Percentiles rank a stretch among this genome's conserved stretches.
phyloP scores from a whole-genome alignment of 1,284 basidiomycete genomes.

The Cutaneotrichosporon curvatum region DNA sequence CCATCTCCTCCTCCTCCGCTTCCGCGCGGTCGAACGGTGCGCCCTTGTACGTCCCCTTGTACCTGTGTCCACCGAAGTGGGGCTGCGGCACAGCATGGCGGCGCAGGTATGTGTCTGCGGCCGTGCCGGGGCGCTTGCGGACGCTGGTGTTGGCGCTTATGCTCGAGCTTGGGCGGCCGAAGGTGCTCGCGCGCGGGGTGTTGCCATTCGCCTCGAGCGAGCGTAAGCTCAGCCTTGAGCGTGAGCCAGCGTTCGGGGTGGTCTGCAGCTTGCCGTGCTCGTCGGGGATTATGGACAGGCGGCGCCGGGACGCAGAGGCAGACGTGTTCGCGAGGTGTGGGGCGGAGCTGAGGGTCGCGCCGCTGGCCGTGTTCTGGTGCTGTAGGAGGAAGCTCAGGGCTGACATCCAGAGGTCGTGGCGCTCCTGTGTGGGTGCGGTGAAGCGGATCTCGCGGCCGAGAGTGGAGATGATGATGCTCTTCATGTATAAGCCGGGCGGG shows the following conservation, averaged over 20 bases:
- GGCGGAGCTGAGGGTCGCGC: background rate
- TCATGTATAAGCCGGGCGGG: slow-evolving; percentile 85
- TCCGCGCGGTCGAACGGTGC: slow-evolving; percentile 51
- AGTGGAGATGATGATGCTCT: slow-evolving; percentile 88
- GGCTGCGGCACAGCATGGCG: slow-evolving; percentile 50
- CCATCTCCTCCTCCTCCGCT: slow-evolving; percentile 64
- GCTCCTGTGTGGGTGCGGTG: slow-evolving; percentile 84
- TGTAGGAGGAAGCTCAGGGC: slow-evolving; percentile 42
- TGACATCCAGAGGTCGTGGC: slow-evolving; percentile 94
- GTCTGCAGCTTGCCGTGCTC: slow-evolving; percentile 34
- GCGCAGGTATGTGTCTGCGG: slow-evolving; percentile 77
- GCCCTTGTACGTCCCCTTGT: slow-evolving; percentile 39
- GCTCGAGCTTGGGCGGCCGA: slow-evolving; percentile 46
- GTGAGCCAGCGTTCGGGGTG: slow-evolving; percentile 22
- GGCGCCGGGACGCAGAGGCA: slow-evolving; percentile 6
- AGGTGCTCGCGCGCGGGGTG: slow-evolving; percentile 44
- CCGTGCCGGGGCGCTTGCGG: slow-evolving; percentile 74
- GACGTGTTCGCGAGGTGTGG: background rate
- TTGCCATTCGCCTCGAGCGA: slow-evolving; percentile 32
- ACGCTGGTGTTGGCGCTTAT: slow-evolving; percentile 48
- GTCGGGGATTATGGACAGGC: slow-evolving; percentile 28
- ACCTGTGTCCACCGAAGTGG: slow-evolving; percentile 37
- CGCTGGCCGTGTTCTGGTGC: slow-evolving; percentile 20
- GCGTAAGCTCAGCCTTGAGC: slow-evolving; percentile 33
- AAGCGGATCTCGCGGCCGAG: slow-evolving; percentile 95